Evolutionary conservation across 331 rosid species (phyloP).

Genomic region (Rhamnella rubrinervis): DNA sequence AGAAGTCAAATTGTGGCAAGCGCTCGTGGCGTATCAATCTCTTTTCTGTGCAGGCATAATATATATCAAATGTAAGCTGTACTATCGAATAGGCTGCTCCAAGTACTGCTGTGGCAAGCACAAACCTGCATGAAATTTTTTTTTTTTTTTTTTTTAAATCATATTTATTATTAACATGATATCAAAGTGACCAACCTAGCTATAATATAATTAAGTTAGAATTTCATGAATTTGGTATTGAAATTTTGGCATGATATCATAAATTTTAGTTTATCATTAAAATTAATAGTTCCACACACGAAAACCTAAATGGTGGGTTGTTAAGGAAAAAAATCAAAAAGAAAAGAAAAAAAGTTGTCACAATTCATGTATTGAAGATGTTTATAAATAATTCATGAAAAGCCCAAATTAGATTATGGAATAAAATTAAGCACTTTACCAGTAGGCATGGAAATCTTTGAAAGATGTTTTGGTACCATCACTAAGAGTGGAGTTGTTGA

Average conservation of each 20-base stretch:
- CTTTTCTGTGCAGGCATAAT: slow-evolving; percentile 11
- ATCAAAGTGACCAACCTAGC: no score
- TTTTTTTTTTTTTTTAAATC: neutral
- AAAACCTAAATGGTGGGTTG: no score
- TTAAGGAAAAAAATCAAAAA: no score
- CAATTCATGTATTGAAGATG: no score
- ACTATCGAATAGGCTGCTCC: slow-evolving; percentile 26
- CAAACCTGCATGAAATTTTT: neutral
- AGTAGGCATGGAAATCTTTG: slow-evolving; percentile 9
- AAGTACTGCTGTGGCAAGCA: slow-evolving; percentile 13
- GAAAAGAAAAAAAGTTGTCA: no score
- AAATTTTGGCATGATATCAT: no score
- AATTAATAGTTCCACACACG: no score
- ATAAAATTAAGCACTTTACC: neutral
- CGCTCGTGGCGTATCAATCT: slow-evolving; percentile 7
- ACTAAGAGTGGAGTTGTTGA: slow-evolving; percentile 1
- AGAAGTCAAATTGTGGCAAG: slow-evolving; percentile 35
- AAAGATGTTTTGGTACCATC: slow-evolving; percentile 2
- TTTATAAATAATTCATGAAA: no score
- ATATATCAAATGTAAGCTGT: slow-evolving; percentile 24
- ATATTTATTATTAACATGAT: neutral
- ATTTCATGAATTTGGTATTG: no score
- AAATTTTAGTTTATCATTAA: no score
- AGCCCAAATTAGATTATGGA: no score
- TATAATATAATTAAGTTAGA: no score